A percentile compares a stretch with the other conserved stretches of the same genome.
phyloP scores from a whole-genome alignment of 257 asterid genomes.

The Solanum dulcamara region DNA sequence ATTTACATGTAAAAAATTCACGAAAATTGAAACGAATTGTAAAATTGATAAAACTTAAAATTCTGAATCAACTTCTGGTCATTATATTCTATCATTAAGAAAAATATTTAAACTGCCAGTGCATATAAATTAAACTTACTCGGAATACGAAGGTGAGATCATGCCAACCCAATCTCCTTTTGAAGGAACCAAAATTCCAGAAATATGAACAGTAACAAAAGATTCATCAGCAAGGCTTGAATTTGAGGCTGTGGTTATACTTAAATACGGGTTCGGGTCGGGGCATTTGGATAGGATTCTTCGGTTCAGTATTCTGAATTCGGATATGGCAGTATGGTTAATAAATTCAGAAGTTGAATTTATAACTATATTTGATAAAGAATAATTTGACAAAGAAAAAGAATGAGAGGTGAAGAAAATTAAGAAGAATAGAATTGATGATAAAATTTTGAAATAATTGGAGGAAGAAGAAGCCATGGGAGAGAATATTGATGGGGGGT shows the following conservation, averaged over 20 bases:
- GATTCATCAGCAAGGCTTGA: constrained; percentile 38
- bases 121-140: constrained; percentile 17
- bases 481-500: not conserved
- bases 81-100: not conserved
- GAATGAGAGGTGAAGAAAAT: not conserved
- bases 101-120: not conserved
- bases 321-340: constrained; percentile 56
- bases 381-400: not conserved
- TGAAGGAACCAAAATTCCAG: constrained; percentile 45
- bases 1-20: too few relatives aligned
- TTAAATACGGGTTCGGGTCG: constrained; percentile 37
- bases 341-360: constrained; percentile 12
- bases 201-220: constrained; percentile 33
- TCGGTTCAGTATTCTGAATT: constrained; percentile 53
- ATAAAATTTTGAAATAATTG: not conserved
- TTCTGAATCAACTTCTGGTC: not conserved
- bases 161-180: constrained; percentile 60
- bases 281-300: constrained; percentile 22
- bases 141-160: constrained; percentile 65
- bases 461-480: not conserved
- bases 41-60: too few relatives aligned
- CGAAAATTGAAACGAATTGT: not conserved
- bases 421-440: not conserved
- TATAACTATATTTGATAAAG: not conserved
- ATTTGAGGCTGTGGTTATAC: constrained; percentile 17